A percentile compares a stretch with the other conserved stretches of the same genome.
Evolutionary conservation across 2,329 filamentous ascomycete species (phyloP).

Genomic region (Trichocomaceae sp.): DNA sequence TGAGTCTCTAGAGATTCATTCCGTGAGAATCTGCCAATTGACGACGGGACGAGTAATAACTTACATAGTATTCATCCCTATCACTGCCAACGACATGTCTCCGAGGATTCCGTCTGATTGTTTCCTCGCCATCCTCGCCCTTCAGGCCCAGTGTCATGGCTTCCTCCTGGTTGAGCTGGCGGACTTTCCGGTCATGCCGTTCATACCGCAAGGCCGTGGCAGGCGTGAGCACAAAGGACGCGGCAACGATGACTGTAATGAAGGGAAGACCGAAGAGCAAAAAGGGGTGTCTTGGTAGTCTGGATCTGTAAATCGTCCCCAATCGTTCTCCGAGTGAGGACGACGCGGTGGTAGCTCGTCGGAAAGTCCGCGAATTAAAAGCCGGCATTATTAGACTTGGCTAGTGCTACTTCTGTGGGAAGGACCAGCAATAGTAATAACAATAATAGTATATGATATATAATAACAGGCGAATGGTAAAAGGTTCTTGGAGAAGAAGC

Average conservation of each 20-base stretch:
- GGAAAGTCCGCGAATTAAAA: conserved; percentile 67
- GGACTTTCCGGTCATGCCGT: conserved; percentile 80
- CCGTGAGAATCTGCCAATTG: background rate
- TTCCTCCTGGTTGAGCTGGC: conserved; percentile 78
- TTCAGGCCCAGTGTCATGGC: conserved; percentile 68
- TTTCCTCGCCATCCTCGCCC: conserved; percentile 65
- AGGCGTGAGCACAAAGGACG: conserved; percentile 89
- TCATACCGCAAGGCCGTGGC: conserved; percentile 93
- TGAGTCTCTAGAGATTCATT: conserved; percentile 57
- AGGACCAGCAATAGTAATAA: background rate
- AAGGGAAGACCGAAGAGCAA: conserved; percentile 91
- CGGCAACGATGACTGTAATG: conserved; percentile 78
- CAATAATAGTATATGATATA: too few species aligned
- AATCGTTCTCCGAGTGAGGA: conserved; percentile 59
- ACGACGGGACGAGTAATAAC: conserved; percentile 9
- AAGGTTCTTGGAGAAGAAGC: background rate
- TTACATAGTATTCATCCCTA: conserved; percentile 44
- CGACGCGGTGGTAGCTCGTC: conserved; percentile 44
- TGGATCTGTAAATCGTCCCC: conserved; percentile 67
- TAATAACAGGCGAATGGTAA: background rate
- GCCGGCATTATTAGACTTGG: conserved; percentile 45
- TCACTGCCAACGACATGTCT: conserved; percentile 38
- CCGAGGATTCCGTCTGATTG: conserved; percentile 53
- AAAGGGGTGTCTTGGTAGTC: conserved; percentile 75
- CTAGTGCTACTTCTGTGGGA: background rate